Percentiles rank a stretch among this genome's conserved stretches.
phyloP scores from a whole-genome alignment of 345 rosid genomes.

The Eucalyptus pumila region DNA sequence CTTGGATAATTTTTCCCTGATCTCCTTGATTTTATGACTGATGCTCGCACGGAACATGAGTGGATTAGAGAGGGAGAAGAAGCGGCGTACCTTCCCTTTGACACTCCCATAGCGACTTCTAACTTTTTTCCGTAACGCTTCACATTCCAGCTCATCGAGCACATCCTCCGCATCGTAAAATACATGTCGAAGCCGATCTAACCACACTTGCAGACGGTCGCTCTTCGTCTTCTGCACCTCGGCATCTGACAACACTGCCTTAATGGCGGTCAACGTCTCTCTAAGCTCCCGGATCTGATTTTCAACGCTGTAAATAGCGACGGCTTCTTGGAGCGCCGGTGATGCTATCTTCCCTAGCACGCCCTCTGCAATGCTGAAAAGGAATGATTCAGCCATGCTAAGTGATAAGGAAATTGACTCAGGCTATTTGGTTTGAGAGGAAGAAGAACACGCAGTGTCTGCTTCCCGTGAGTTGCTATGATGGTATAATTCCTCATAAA shows the following conservation, averaged over 20 bases:
- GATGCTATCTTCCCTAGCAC: neutral
- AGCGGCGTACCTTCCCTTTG: neutral
- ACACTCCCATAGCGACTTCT: neutral
- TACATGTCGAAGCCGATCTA: neutral
- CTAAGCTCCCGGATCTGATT: accelerated
- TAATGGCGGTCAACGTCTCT: neutral
- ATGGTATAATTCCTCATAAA: no score
- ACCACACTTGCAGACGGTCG: neutral
- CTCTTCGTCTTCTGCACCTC: neutral
- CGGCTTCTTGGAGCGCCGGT: neutral
- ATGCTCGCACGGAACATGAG: neutral
- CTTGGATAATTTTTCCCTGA: neutral
- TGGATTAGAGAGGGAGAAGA: neutral
- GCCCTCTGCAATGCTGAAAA: neutral
- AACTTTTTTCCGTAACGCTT: neutral
- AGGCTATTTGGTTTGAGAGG: neutral
- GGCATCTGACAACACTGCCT: neutral
- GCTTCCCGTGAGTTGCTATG: neutral
- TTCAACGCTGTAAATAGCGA: accelerated
- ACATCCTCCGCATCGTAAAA: neutral
- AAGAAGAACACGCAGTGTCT: neutral
- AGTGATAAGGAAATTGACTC: neutral
- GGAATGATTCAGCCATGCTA: neutral
- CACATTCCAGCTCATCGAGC: neutral
- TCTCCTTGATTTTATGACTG: neutral